Conservation (phyloP, 169 alveolate genomes). For the Eimeria acervulina region DNA sequence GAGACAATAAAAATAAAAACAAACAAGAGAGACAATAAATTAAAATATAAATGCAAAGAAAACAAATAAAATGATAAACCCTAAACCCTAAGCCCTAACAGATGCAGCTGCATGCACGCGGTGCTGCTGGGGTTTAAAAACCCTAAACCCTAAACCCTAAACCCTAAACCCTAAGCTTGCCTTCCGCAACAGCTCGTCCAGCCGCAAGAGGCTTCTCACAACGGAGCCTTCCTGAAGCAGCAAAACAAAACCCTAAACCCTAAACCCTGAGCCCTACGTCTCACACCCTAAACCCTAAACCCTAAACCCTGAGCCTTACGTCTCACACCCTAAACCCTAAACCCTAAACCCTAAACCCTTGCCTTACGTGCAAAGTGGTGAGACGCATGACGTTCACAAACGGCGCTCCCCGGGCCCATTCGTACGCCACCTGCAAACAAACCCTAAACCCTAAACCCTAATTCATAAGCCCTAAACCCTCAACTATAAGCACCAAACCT, state of each 20-base stretch:
- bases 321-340: background rate
- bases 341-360: background rate
- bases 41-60: background rate
- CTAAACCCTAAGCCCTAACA: background rate
- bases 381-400: conserved; percentile 74
- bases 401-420: conserved; percentile 82
- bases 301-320: background rate
- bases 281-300: background rate
- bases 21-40: background rate
- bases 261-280: background rate
- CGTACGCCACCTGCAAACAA: too few relatives aligned
- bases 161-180: background rate
- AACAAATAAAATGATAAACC: too few relatives aligned
- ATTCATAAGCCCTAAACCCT: too few relatives aligned
- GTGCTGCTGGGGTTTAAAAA: background rate
- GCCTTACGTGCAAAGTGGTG: conserved; percentile 70
- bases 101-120: too few relatives aligned
- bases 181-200: conserved; percentile 93
- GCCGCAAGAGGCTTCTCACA: conserved; percentile 94
- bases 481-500: too few relatives aligned
- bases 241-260: conserved; percentile 1
- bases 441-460: too few relatives aligned
- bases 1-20: background rate
- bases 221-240: conserved; percentile 95
- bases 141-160: conserved; percentile 3